Conservation (phyloP, 495 filamentous ascomycete genomes). For the Penicillium mononematosum region DNA sequence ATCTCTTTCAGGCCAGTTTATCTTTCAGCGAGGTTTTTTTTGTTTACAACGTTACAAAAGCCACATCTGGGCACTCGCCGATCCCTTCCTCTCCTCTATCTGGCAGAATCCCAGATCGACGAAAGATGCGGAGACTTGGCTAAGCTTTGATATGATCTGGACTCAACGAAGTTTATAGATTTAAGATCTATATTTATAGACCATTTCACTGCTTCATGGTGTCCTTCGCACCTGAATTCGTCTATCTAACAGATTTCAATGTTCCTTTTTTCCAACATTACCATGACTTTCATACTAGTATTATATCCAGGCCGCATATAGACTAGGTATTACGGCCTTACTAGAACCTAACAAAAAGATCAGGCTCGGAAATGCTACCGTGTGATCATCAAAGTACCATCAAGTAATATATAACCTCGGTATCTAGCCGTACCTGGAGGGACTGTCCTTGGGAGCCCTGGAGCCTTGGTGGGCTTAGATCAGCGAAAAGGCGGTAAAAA, state of each 20-base stretch:
- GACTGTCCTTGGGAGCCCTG: not conserved
- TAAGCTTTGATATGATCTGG: slow-evolving; percentile 1
- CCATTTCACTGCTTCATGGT: not conserved
- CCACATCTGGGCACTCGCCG: slow-evolving; percentile 9
- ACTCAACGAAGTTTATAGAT: not conserved
- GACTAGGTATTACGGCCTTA: not conserved
- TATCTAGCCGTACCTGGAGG: not conserved
- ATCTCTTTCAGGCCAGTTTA: not conserved
- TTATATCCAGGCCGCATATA: not conserved
- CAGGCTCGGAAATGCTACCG: not conserved
- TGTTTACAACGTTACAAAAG: slow-evolving; percentile 8
- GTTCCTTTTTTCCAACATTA: not conserved
- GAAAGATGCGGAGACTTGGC: slow-evolving; percentile 4
- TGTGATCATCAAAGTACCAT: not conserved
- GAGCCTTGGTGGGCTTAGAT: not conserved
- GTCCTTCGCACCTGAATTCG: not conserved
- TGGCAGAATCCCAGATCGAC: slow-evolving; percentile 13
- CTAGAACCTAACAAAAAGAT: not conserved
- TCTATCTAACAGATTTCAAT: not conserved
- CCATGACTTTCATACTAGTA: not conserved
- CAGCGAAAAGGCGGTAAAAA: slow-evolving; percentile 5
- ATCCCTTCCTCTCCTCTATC: slow-evolving; percentile 9
- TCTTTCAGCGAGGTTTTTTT: slow-evolving; percentile 8
- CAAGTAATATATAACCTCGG: not conserved
- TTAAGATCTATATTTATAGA: not conserved